Base-by-base conservation (phyloP, 257 asterid species). In the Ballota nigra region DNA sequence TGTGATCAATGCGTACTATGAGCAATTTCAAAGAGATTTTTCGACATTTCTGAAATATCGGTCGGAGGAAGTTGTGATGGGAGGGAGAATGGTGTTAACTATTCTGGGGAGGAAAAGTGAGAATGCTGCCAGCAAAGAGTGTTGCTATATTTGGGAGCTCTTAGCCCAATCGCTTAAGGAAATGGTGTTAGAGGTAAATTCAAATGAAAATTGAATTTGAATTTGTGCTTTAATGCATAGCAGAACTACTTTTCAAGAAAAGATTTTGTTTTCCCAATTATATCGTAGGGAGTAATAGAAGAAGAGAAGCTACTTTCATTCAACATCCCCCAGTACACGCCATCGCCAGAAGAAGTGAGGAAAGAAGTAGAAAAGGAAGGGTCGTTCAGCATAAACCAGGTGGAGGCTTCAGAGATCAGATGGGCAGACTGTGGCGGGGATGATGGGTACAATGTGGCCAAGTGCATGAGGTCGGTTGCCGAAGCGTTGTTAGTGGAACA, bases 11-110 rank as follows among this genome's bases (percentile, higher is more conserved):
- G 90, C 97, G 34, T 91, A 88, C 51, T 78, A 75, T 16, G 63
- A 81, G 15, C 97, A 86, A 78, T 91, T 77, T 68, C 79, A 67
- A 20, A 63, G 26, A 40, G 96, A 91, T 78, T 91, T 91, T 16
- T 57, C 74, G 33, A 75, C 75, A 0, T 91, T 91, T 63, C 63
- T 88, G 13, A 72, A 47, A 49, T 83, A 82, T 29, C 89, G 97
- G 0, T 80, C 90, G 0, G 79, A 84, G 66, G 97, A 88, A 66
- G 74, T 90, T 5, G 80, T 85, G 8, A 56, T 24, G 9, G 88
- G 86, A 19, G 97, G 97, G 2, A 78, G 70, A 9, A 88, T 90
- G 97, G 97, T 86, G 67, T 59, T 90, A 5, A 90, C 94, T 7
- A 57, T 90, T 34, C 29, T 88, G 34, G 97, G 96, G 4, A 83